A percentile compares a stretch with the other conserved stretches of the same genome.
These are phyloP conservation scores for Coprinellus micaceus DNA, from an alignment of 768 basidiomycete species.

Conservation along the genomic window DNA sequence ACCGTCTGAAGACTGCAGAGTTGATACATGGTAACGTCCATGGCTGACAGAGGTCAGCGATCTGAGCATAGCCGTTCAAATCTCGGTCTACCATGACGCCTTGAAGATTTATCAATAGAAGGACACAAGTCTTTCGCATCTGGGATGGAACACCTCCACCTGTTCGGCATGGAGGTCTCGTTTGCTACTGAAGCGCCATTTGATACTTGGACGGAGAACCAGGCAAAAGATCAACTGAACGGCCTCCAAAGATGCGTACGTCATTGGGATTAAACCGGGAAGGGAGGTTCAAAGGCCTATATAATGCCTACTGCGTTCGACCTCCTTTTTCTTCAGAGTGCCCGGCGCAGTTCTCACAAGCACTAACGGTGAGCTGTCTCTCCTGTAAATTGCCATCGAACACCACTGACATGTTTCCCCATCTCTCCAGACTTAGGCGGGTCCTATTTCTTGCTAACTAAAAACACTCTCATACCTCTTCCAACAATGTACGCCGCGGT, in stretches of 20 bases:
- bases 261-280: background rate
- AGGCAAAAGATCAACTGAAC: background rate
- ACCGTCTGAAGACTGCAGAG: too few species aligned
- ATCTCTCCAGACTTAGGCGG: slow-evolving; percentile 10
- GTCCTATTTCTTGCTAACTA: slow-evolving; percentile 7
- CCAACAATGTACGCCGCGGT: background rate
- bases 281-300: background rate
- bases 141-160: too few species aligned
- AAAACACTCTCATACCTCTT: background rate
- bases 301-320: background rate
- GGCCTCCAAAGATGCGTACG: background rate
- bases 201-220: background rate
- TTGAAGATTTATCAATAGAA: too few species aligned
- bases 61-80: too few species aligned
- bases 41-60: too few species aligned
- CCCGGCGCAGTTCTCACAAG: slow-evolving; percentile 6
- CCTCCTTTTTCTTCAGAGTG: slow-evolving; percentile 4
- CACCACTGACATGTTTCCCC: background rate
- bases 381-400: background rate
- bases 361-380: slow-evolving; percentile 3
- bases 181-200: too few species aligned
- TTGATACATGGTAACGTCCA: too few species aligned
- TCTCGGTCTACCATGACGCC: too few species aligned
- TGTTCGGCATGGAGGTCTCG: too few species aligned
- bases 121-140: too few species aligned